A percentile compares a stretch with the other conserved stretches of the same genome.
Conservation (phyloP, 2,329 filamentous ascomycete species). For the Cryphonectria japonica region DNA sequence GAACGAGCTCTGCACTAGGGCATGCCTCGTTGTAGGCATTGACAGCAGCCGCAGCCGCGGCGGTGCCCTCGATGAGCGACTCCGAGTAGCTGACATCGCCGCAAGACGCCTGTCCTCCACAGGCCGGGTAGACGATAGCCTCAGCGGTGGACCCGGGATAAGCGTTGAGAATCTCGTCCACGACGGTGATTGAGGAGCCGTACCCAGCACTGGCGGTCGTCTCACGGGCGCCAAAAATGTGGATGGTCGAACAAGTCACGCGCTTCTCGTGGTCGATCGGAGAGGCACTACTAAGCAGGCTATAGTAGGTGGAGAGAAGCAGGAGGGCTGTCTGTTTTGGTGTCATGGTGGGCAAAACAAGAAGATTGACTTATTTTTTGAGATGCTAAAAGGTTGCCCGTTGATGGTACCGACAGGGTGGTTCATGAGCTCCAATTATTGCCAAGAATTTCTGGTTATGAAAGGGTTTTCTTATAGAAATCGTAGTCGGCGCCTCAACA, state of each 20-base stretch:
- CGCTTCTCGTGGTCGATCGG: conserved; percentile 57
- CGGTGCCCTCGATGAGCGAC: conserved; percentile 61
- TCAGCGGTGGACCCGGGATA: conserved; percentile 57
- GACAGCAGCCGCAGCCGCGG: conserved; percentile 62
- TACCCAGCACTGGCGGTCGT: conserved; percentile 56
- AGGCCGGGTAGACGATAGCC: conserved; percentile 63
- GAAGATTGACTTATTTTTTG: neutral
- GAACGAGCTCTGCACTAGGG: conserved; percentile 59
- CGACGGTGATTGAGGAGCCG: conserved; percentile 53
- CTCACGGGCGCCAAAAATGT: conserved; percentile 53
- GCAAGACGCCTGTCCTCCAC: conserved; percentile 62
- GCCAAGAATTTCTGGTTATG: neutral
- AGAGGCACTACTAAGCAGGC: conserved; percentile 53
- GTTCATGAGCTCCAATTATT: neutral
- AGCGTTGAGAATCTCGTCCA: conserved; percentile 52
- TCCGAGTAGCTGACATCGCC: conserved; percentile 63
- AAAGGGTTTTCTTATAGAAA: neutral
- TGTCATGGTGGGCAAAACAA: conserved; percentile 28
- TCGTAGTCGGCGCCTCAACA: neutral
- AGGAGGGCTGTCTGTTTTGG: conserved; percentile 30
- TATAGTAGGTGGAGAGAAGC: conserved; percentile 35
- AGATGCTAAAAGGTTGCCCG: no score
- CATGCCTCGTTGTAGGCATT: conserved; percentile 61
- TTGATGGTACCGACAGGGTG: neutral
- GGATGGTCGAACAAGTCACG: conserved; percentile 51